A percentile compares a stretch with the other conserved stretches of the same genome.
Conservation (phyloP, 371 early-diverging fungal species). For the Mortierella sp. region DNA sequence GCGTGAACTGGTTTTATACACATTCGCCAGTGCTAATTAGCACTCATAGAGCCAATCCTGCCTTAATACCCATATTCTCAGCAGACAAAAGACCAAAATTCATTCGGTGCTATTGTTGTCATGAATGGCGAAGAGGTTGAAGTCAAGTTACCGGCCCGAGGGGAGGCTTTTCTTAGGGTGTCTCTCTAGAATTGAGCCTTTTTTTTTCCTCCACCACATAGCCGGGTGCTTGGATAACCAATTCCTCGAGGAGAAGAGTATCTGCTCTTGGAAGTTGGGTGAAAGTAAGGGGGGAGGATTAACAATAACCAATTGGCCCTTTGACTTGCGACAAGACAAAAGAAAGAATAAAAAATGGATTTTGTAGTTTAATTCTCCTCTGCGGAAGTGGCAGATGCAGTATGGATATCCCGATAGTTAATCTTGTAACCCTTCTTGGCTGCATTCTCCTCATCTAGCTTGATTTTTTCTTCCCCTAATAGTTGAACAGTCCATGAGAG, state of each 20-base stretch:
- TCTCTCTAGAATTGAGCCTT: not conserved
- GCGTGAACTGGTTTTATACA: no score
- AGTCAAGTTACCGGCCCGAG: no score
- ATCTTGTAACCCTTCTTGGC: slow-evolving; percentile 52
- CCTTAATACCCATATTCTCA: no score
- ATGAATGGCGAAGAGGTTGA: no score
- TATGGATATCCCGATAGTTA: slow-evolving; percentile 39
- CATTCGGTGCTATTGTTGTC: no score
- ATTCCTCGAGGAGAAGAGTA: slow-evolving; percentile 1
- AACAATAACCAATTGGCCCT: no score
- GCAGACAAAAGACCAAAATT: no score
- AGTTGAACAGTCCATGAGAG: not conserved
- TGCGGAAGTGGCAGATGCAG: slow-evolving; percentile 9
- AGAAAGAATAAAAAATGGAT: slow-evolving; percentile 5
- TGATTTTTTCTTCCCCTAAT: slow-evolving; percentile 50
- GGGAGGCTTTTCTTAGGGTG: no score
- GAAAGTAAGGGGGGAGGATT: no score
- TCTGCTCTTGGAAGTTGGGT: no score
- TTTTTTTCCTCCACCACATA: slow-evolving; percentile 3
- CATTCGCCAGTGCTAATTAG: no score
- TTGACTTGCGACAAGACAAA: slow-evolving; percentile 7
- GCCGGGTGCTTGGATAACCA: not conserved
- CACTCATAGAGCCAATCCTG: no score
- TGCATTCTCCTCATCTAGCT: slow-evolving; percentile 45
- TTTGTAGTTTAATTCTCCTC: not conserved